Evolutionary conservation across 805 yeast species (phyloP).

Genomic region (Wickerhamiella galacta): DNA sequence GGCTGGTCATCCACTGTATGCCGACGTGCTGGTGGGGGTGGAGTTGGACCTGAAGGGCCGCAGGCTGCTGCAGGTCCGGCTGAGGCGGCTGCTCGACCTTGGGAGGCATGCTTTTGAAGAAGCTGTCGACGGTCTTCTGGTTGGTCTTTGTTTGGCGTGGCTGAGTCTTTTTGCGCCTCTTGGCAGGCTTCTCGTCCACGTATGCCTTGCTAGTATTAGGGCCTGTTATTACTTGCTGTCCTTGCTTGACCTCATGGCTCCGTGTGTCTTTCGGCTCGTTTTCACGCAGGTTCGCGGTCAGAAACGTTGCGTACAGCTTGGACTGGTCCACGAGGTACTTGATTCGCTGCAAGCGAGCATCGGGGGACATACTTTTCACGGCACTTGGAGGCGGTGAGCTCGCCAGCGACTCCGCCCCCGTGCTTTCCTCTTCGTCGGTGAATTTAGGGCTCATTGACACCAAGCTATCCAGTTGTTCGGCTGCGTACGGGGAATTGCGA

Average conservation of each 20-base stretch:
- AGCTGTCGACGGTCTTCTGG: slow-evolving; percentile 8
- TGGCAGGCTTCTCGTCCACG: slow-evolving; percentile 8
- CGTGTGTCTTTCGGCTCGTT: slow-evolving; percentile 5
- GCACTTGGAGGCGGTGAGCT: background rate
- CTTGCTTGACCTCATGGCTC: slow-evolving; percentile 20
- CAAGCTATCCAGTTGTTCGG: too few species aligned
- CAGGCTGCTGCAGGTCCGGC: slow-evolving; percentile 31
- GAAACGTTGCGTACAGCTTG: slow-evolving; percentile 71
- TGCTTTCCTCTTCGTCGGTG: too few species aligned
- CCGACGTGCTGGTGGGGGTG: slow-evolving; percentile 84
- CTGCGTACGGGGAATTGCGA: too few species aligned
- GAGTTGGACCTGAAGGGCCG: slow-evolving; percentile 38
- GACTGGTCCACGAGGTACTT: slow-evolving; percentile 71
- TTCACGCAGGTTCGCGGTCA: slow-evolving; percentile 48
- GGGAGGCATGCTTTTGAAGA: slow-evolving; percentile 11
- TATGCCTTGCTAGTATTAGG: too few species aligned
- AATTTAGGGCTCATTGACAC: too few species aligned
- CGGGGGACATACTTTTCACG: background rate
- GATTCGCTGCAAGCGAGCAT: slow-evolving; percentile 26
- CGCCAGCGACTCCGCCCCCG: background rate
- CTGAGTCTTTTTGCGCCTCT: slow-evolving; percentile 7
- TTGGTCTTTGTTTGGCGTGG: slow-evolving; percentile 7
- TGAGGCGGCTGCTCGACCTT: slow-evolving; percentile 10
- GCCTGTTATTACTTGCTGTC: too few species aligned
- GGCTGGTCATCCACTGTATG: slow-evolving; percentile 72